Base-by-base conservation (phyloP, 805 yeast genomes). In the Saccharomycopsis fodiens region DNA sequence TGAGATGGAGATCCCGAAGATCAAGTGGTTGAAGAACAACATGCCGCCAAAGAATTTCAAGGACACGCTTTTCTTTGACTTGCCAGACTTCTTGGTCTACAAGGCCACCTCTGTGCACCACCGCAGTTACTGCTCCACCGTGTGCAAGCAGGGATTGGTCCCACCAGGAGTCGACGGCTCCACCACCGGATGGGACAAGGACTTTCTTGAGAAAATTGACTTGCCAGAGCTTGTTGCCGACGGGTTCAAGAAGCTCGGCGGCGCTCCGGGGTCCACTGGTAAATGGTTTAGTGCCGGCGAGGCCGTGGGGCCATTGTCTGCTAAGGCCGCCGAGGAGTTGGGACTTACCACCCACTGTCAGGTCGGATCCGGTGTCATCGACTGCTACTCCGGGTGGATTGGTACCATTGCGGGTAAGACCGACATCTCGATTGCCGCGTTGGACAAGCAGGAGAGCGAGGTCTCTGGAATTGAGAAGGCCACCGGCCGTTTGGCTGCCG, bases 381-480 rank as follows among this genome's bases (percentile, higher is more conserved):
- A 93, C 62, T 97, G 97, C 4, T 93, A 93, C 60, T 95, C 97
- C 3, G 98, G 98, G 38, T 93, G 97, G 97, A 78, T 93, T 46
- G 98, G 98, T 46, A 93, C 97, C 1, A 96, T 91, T 48, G 98
- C 97, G 22, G 95, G 95, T 1, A 79, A 80, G 54, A 79, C 87
- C 3, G 85, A 82, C 52, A 59, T 66, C 3, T 68, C 72, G 25
- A 70, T 79, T 45, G 76, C 77, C 0, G 65, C 66, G n/a, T 64
- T 72, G 51, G 68, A 67, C 3, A 72, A 74, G 47, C 70, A 70
- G 50, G 81, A 76, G 48, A 61, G 68, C 37, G 67, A 66, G 35
- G 59, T 62, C 31, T 45, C 47, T 2, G 76, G 34, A n/a, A 51
- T 83, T 55, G 74, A 73, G 35, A 72, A 74, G 34, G 78, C 93